Conservation (phyloP, 305 asterid species). For the Fraxinus dipetala region DNA sequence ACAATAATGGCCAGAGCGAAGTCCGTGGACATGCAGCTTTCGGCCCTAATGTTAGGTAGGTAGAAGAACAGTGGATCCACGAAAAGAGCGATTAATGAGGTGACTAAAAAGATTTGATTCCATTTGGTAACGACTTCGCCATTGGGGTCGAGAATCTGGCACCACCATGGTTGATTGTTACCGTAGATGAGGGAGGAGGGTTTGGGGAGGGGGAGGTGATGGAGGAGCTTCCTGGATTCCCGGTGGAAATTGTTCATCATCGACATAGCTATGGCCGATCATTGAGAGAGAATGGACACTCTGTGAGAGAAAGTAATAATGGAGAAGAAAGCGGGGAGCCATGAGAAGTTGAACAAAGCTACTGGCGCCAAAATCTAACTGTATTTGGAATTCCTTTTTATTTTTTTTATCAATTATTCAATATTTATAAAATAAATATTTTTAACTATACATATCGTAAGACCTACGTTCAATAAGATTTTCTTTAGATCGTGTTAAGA, state of each 20-base stretch:
- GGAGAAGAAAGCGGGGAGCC: constrained; percentile 34
- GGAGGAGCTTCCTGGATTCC: constrained; percentile 35
- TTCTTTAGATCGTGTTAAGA: background rate
- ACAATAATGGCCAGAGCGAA: constrained; percentile 37
- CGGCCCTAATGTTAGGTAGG: constrained; percentile 40
- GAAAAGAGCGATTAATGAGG: constrained; percentile 61
- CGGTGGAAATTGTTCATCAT: constrained; percentile 20
- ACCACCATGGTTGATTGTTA: constrained; percentile 56
- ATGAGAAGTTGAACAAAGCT: background rate
- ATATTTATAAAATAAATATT: background rate
- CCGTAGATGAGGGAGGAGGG: constrained; percentile 42
- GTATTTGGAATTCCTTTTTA: background rate
- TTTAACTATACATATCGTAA: background rate
- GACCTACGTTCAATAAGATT: background rate
- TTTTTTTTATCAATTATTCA: background rate
- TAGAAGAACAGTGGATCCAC: constrained; percentile 72
- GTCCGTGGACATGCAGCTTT: constrained; percentile 55
- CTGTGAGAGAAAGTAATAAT: background rate
- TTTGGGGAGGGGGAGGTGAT: constrained; percentile 24
- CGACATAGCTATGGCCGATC: background rate
- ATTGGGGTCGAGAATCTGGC: constrained; percentile 64
- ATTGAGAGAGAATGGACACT: background rate
- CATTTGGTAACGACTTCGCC: constrained; percentile 56
- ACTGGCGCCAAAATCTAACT: background rate
- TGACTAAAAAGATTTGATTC: constrained; percentile 63